These are phyloP conservation scores for Pseudogymnoascus sp. DNA, from an alignment of 2,329 filamentous ascomycete species.

Conservation along the genomic window DNA sequence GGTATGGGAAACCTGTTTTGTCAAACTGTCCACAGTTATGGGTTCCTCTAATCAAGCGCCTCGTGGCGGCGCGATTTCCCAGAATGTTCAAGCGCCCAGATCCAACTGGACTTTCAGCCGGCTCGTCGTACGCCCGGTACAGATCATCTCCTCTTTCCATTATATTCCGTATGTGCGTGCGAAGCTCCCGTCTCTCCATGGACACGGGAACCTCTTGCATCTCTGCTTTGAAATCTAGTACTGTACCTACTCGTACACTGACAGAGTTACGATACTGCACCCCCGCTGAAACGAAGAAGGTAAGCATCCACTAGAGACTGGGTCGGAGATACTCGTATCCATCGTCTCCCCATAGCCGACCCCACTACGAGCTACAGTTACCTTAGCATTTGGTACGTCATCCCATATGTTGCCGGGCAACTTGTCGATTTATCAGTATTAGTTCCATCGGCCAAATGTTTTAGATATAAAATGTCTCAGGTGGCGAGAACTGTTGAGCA, in stretches of 20 bases:
- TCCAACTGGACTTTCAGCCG: conserved; percentile 1
- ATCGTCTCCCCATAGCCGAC: background rate
- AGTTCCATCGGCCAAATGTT: conserved; percentile 8
- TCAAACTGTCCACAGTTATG: background rate
- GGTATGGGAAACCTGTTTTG: conserved; percentile 1
- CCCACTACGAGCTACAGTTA: background rate
- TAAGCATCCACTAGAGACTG: conserved; percentile 6
- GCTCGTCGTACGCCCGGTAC: background rate
- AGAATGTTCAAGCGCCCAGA: background rate
- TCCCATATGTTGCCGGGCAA: background rate
- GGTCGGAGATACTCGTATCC: conserved; percentile 6
- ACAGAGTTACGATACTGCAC: background rate
- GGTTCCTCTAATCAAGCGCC: background rate
- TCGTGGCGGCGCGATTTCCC: background rate
- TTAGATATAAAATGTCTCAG: conserved; percentile 7
- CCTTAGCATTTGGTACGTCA: background rate
- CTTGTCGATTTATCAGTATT: conserved; percentile 1
- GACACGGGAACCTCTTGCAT: background rate
- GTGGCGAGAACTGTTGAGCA: conserved; percentile 3
- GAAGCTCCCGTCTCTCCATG: background rate
- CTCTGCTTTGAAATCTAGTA: background rate
- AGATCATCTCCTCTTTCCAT: background rate
- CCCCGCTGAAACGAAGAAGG: conserved; percentile 5
- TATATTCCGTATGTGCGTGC: background rate
- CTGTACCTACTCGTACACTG: background rate